These are phyloP conservation scores for Gossypium australe DNA, from an alignment of 345 rosid genomes.

Conservation along the genomic window DNA sequence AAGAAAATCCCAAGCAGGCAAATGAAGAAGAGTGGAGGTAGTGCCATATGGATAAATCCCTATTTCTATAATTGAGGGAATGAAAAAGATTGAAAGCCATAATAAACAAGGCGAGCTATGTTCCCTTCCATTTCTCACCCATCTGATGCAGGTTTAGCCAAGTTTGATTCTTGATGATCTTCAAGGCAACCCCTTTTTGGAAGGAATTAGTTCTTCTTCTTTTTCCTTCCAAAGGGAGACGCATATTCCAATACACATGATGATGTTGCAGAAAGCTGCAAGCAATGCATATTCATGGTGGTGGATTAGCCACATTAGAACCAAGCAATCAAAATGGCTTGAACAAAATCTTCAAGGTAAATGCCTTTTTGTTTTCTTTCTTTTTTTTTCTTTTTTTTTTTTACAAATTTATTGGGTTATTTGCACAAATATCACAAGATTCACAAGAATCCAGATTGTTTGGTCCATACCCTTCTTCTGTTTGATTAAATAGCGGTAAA, in stretches of 20 bases:
- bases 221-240: not conserved
- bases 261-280: slow-evolving; percentile 74
- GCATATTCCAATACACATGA: not conserved
- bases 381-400: not conserved
- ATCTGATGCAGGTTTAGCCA: not conserved
- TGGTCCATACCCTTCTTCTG: too few relatives aligned
- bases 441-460: too few relatives aligned
- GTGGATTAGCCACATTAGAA: slow-evolving; percentile 91
- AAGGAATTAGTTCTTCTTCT: not conserved
- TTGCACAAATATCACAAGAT: too few relatives aligned
- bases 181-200: not conserved
- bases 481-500: too few relatives aligned
- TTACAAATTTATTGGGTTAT: too few relatives aligned
- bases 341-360: slow-evolving; percentile 71
- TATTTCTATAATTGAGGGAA: slow-evolving; percentile 2
- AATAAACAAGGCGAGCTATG: slow-evolving; percentile 22
- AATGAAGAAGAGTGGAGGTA: not conserved
- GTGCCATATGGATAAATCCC: not conserved
- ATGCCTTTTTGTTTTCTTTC: not conserved
- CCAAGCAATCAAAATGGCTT: slow-evolving; percentile 87
- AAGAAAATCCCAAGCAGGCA: not conserved
- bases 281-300: slow-evolving; percentile 85
- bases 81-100: slow-evolving; percentile 25
- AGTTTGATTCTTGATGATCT: slow-evolving; percentile 5
- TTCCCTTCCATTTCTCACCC: slow-evolving; percentile 17